These are phyloP conservation scores for Alternaria ventricosa DNA, from an alignment of 2,329 filamentous ascomycete species.

Conservation along the genomic window DNA sequence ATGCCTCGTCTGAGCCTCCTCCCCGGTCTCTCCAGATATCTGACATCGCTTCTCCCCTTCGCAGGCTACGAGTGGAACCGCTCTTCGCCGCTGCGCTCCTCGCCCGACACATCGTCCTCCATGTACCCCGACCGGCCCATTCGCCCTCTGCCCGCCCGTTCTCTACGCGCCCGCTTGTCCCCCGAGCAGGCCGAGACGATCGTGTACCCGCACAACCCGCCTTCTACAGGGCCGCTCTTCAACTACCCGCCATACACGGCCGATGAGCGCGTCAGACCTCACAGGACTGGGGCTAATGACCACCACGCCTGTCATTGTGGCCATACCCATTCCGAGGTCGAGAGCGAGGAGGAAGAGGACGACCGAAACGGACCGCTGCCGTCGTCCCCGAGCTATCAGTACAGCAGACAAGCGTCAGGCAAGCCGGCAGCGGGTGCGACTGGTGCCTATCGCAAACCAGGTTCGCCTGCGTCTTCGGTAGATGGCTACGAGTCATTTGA, in stretches of 20 bases:
- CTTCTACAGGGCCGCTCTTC: conserved; percentile 75
- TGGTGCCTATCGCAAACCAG: conserved; percentile 49
- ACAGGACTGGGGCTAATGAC: conserved; percentile 60
- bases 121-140: conserved; percentile 91
- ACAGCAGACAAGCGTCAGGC: conserved; percentile 39
- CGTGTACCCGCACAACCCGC: conserved; percentile 78
- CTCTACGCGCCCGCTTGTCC: conserved; percentile 84
- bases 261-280: conserved; percentile 35
- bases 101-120: conserved; percentile 76
- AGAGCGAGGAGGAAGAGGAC: conserved; percentile 66
- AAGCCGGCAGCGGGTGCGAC: conserved; percentile 33
- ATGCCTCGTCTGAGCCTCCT: conserved; percentile 27
- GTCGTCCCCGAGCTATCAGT: conserved; percentile 50
- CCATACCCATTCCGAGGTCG: conserved; percentile 57
- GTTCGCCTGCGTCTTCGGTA: conserved; percentile 70
- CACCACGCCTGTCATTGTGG: conserved; percentile 56
- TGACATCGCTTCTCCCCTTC: conserved; percentile 42
- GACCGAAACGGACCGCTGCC: conserved; percentile 51
- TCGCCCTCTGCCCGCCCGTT: conserved; percentile 86
- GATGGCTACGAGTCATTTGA: conserved; percentile 98
- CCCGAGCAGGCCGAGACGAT: conserved; percentile 84
- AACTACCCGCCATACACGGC: conserved; percentile 64
- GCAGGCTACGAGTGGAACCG: conserved; percentile 52
- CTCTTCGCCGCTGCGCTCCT: conserved; percentile 49
- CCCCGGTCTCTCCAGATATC: conserved; percentile 37